Percentiles rank a stretch among this genome's conserved stretches.
phyloP scores from a whole-genome alignment of 2,329 filamentous ascomycete species.

The Colletotrichum musicola region DNA sequence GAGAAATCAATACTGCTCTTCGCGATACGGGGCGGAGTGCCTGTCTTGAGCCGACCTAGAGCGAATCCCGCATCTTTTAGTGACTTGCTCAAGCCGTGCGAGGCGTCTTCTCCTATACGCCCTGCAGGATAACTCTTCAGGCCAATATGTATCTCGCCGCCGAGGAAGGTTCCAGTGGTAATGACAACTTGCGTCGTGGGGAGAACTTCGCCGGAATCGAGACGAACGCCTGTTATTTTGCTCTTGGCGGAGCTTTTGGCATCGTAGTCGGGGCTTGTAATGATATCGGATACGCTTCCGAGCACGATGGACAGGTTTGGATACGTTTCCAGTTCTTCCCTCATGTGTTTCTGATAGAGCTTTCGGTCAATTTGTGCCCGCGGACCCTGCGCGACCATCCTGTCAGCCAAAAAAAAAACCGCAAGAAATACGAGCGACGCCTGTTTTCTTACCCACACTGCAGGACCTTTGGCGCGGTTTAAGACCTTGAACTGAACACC shows the following conservation, averaged over 20 bases:
- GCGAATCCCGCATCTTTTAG: slow-evolving; percentile 89
- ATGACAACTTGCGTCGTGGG: slow-evolving; percentile 87
- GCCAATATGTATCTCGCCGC: slow-evolving; percentile 96
- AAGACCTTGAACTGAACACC: slow-evolving; percentile 94
- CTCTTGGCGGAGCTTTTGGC: slow-evolving; percentile 52
- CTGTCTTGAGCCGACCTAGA: slow-evolving; percentile 92
- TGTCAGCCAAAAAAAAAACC: background rate
- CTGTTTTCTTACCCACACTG: slow-evolving; percentile 78
- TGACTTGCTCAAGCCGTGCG: slow-evolving; percentile 92
- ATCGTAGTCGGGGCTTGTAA: slow-evolving; percentile 72
- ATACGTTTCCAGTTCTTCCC: slow-evolving; percentile 83
- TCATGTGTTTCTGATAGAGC: slow-evolving; percentile 92
- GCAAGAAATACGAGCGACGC: background rate
- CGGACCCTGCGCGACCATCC: slow-evolving; percentile 69
- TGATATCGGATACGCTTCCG: slow-evolving; percentile 92
- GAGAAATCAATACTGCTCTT: slow-evolving; percentile 85
- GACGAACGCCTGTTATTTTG: slow-evolving; percentile 80
- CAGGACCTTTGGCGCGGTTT: slow-evolving; percentile 90
- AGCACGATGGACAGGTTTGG: slow-evolving; percentile 84
- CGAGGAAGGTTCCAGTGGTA: slow-evolving; percentile 94
- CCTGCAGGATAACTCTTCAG: slow-evolving; percentile 87
- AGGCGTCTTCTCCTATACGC: slow-evolving; percentile 93
- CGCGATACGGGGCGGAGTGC: slow-evolving; percentile 90
- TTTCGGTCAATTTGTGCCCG: slow-evolving; percentile 94
- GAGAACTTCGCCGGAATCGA: slow-evolving; percentile 90